These are phyloP conservation scores for Penicillium glabrum DNA, from an alignment of 2,329 filamentous ascomycete species.

Conservation along the genomic window DNA sequence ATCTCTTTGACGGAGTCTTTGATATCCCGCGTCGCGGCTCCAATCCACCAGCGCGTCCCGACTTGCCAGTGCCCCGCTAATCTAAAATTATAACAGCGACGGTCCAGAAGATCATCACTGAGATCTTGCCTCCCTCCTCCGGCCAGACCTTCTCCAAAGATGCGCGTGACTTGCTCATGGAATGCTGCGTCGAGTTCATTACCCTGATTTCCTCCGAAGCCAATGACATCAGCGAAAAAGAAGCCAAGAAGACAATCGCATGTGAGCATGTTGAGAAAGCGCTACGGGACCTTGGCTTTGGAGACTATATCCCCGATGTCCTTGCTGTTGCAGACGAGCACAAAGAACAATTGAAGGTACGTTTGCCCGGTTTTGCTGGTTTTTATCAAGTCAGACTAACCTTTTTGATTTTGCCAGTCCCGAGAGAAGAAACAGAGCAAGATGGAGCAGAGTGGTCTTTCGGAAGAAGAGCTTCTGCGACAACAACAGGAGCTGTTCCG, in stretches of 20 bases:
- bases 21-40: neutral
- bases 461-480: constrained; percentile 82
- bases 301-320: constrained; percentile 86
- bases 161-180: constrained; percentile 89
- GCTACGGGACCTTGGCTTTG: constrained; percentile 86
- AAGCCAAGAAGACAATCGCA: constrained; percentile 98
- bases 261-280: constrained; percentile 97
- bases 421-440: constrained; percentile 97
- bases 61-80: constrained; percentile 8
- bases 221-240: constrained; percentile 98
- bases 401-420: constrained; percentile 55
- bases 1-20: neutral
- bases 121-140: constrained; percentile 77
- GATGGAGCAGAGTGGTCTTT: constrained; percentile 90
- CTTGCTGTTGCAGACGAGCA: constrained; percentile 84
- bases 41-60: neutral
- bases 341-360: constrained; percentile 87
- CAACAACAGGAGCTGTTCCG: constrained; percentile 92
- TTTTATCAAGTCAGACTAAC: neutral
- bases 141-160: constrained; percentile 92
- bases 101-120: constrained; percentile 82
- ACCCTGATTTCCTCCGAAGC: constrained; percentile 97
- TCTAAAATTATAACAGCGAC: constrained; percentile 51
- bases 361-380: constrained; percentile 22
- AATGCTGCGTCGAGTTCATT: constrained; percentile 99